These are phyloP conservation scores for Coleophoma eucalyptorum DNA, from an alignment of 2,329 filamentous ascomycete genomes.

Conservation along the genomic window DNA sequence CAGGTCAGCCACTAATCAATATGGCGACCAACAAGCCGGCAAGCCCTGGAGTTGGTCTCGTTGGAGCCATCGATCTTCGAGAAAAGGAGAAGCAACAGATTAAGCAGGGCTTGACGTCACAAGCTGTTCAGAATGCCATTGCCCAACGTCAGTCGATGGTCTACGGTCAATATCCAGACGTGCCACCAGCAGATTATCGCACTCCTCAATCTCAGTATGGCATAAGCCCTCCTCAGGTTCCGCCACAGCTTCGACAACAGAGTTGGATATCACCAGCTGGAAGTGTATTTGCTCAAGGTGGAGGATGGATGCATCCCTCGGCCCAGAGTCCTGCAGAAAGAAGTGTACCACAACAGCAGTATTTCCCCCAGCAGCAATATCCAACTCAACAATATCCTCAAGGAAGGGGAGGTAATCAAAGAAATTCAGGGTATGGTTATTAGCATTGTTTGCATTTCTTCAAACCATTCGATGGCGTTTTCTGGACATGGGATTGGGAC, in stretches of 20 bases:
- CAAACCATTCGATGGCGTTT: neutral
- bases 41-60: constrained; percentile 58
- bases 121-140: constrained; percentile 71
- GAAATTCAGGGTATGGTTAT: constrained; percentile 2
- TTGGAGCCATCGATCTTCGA: constrained; percentile 75
- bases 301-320: constrained; percentile 27
- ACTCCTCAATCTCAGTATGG: constrained; percentile 17
- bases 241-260: constrained; percentile 20
- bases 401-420: constrained; percentile 5
- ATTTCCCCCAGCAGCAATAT: constrained; percentile 6
- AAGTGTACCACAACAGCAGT: constrained; percentile 5
- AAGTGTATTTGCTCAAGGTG: constrained; percentile 28
- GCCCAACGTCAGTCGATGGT: constrained; percentile 50
- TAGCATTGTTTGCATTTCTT: neutral
- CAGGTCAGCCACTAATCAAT: constrained; percentile 69
- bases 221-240: neutral
- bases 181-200: constrained; percentile 13
- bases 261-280: constrained; percentile 25
- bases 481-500: neutral
- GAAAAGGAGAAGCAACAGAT: constrained; percentile 74
- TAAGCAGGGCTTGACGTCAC: constrained; percentile 64
- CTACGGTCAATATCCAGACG: constrained; percentile 17
- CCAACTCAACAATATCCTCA: constrained; percentile 5
- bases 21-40: constrained; percentile 36
- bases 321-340: too few species aligned